Base-by-base conservation (phyloP, 805 yeast genomes). In the Candida quercuum region DNA sequence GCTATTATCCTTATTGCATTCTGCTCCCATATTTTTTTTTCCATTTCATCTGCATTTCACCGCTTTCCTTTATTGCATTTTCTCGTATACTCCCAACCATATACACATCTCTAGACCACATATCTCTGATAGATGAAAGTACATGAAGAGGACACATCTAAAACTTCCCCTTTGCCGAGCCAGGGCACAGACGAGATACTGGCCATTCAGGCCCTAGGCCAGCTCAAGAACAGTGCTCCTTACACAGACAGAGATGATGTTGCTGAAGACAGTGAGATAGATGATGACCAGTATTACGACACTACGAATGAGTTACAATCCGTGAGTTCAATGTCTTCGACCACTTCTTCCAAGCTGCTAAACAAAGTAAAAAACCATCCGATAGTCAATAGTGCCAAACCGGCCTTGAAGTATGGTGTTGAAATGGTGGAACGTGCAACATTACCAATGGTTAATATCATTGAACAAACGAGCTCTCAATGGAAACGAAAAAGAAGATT, bases 401-500 rank as follows among this genome's bases (percentile, higher is more conserved):
- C 71, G 10, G 57, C 66, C 10, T 71, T 76, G 52, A 69, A 71
- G 51, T 77, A 75, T 55, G 81, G 80, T 16, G 83, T 81, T 2
- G 82, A 71, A 25, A 68, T 75, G 42, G 74, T 76, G 27, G 80
- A 73, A 51, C 66, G 68, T 42, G 77, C 76, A 0, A 76, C 81
- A 13, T 57, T 66, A 28, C 79, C 79, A 1, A 67, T 73, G 44
- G 80, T 74, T 31, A 67, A 57, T 39, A 70, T 65, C 38, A 67
- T 71, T 42, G 78, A 64, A 54, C 55, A 47, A 45, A 57, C 48
- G 34, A 51, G 50, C 41, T 45, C 41, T 28, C 49, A 54, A 31
- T 52, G 56, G 58, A 50, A 63, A 55, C 37, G 71, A 61, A 51
- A 61, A 66, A 49, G 71, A 66, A 47, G 67, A 47, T 33, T 53